phyloP scores from a whole-genome alignment of 345 rosid species.

The Pseudoturritis turrita region DNA sequence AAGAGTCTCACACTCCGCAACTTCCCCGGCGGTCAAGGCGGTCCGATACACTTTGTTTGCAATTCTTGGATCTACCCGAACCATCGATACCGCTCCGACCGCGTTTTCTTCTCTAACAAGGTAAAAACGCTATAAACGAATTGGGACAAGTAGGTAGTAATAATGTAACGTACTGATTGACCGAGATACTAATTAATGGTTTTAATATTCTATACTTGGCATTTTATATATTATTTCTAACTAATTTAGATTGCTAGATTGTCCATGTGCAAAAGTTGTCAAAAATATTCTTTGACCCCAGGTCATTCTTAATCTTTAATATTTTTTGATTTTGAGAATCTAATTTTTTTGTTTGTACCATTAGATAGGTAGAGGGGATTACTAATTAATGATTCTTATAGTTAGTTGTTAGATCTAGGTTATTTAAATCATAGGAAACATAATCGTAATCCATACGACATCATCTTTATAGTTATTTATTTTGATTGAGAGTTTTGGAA shows the following conservation, averaged over 20 bases:
- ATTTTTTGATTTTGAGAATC: not conserved
- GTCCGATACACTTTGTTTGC: conserved; percentile 64
- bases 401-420: not conserved
- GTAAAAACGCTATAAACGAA: conserved; percentile 32
- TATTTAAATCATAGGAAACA: not conserved
- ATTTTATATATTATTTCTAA: not conserved
- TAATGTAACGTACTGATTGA: not conserved
- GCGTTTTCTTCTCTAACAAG: conserved; percentile 90
- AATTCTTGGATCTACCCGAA: conserved; percentile 92
- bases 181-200: not conserved
- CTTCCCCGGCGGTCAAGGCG: conserved; percentile 33
- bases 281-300: not conserved
- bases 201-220: not conserved
- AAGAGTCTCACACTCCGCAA: conserved; percentile 51
- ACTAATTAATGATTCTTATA: not conserved
- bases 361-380: not conserved
- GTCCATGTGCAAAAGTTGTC: conserved; percentile 16
- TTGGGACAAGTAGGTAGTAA: not conserved
- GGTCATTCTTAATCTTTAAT: not conserved
- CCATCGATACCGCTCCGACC: conserved; percentile 55
- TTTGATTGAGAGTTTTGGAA: not conserved
- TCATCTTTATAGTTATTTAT: not conserved
- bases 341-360: not conserved
- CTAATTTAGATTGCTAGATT: not conserved
- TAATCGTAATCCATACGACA: not conserved